Percentiles rank a stretch among this genome's conserved stretches.
Evolutionary conservation across 192 early-diverging fungal species (phyloP).

Genomic region (Podila minutissima): DNA sequence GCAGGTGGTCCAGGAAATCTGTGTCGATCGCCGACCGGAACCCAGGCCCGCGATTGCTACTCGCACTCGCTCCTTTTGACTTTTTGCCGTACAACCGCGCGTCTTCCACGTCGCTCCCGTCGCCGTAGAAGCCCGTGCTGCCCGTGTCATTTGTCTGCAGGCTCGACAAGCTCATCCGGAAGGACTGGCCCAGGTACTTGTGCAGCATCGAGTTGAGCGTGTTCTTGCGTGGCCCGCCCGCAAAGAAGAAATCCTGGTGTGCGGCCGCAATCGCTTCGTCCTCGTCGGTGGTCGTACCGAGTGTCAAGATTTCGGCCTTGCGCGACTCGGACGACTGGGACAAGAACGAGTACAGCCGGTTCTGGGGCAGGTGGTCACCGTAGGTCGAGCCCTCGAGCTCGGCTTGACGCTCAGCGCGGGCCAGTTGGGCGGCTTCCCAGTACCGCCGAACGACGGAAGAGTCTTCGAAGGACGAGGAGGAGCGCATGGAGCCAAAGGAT

Average conservation of each 20-base stretch:
- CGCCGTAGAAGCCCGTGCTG: not conserved
- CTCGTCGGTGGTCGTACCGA: not conserved
- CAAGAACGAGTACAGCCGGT: constrained; percentile 6
- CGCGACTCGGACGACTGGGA: constrained; percentile 24
- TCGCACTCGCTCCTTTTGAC: not conserved
- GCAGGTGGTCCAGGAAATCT: constrained; percentile 35
- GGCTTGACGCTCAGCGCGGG: not conserved
- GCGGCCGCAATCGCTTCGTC: not conserved
- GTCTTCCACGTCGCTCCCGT: not conserved
- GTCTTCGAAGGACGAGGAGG: not conserved
- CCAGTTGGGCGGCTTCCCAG: constrained; percentile 3
- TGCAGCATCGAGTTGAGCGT: constrained; percentile 37
- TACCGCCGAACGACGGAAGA: constrained; percentile 2
- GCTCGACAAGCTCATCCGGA: constrained; percentile 30
- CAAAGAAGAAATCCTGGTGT: not conserved
- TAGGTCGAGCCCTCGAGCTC: constrained; percentile 13
- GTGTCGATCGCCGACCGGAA: constrained; percentile 18
- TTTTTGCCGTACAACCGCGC: too few species aligned
- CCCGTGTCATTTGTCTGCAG: not conserved
- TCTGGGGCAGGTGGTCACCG: constrained; percentile 8
- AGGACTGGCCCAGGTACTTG: constrained; percentile 33
- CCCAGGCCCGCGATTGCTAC: not conserved
- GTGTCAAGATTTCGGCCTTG: constrained; percentile 36
- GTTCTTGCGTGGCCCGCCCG: constrained; percentile 9
- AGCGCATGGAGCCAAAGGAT: not conserved